These are phyloP conservation scores for Isoetes engelmannii DNA, from an alignment of 83 land plant species.

Conservation along the genomic window DNA sequence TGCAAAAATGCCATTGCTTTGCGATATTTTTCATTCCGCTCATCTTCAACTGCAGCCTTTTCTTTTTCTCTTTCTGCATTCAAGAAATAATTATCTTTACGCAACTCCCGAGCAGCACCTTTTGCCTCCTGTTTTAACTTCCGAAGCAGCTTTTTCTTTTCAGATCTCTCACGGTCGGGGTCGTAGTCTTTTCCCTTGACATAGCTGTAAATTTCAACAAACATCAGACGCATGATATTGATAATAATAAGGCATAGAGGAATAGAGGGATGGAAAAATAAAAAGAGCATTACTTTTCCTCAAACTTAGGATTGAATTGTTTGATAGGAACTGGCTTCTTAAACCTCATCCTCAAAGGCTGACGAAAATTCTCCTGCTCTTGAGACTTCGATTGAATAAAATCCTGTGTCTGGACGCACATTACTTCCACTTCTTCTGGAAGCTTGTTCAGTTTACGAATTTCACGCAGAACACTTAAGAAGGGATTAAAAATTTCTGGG, in stretches of 20 bases:
- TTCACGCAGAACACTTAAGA: conserved; percentile 45
- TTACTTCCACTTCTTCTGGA: conserved; percentile 32
- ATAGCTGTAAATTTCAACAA: conserved; percentile 45
- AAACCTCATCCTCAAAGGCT: conserved; percentile 70
- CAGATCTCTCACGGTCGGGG: conserved; percentile 80
- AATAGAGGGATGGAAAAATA: neutral
- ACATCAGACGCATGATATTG: neutral
- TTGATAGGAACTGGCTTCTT: conserved; percentile 72
- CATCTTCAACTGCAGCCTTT: conserved; percentile 41
- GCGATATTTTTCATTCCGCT: conserved; percentile 65
- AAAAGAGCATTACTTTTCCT: conserved; percentile 61
- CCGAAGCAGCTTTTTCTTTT: conserved; percentile 55
- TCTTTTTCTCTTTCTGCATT: conserved; percentile 54
- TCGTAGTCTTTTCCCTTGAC: conserved; percentile 86
- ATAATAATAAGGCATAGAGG: neutral
- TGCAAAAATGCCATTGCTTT: conserved; percentile 82
- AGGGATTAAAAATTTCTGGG: conserved; percentile 72
- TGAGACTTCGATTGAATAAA: conserved; percentile 37
- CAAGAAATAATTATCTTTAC: conserved; percentile 80
- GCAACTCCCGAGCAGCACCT: conserved; percentile 82
- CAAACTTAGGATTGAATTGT: conserved; percentile 73
- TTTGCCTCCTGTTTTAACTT: conserved; percentile 60
- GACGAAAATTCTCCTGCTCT: conserved; percentile 49
- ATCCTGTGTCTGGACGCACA: conserved; percentile 27
- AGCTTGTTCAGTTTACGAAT: conserved; percentile 29